These are phyloP conservation scores for Capronia coronata DNA, from an alignment of 2,329 filamentous ascomycete species.

Conservation along the genomic window DNA sequence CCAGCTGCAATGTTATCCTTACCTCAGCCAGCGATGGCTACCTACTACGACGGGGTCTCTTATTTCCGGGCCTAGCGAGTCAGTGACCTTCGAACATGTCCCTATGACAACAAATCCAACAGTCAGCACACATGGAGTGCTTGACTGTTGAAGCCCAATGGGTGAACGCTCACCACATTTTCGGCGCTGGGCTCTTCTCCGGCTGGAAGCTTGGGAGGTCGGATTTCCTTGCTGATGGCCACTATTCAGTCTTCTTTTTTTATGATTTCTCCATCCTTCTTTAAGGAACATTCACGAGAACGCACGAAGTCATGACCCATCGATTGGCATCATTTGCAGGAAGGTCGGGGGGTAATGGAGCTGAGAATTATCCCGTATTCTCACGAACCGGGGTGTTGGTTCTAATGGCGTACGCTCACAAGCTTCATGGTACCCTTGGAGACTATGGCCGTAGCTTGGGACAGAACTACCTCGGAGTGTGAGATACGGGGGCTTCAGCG, in stretches of 20 bases:
- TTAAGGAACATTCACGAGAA: slow-evolving; percentile 20
- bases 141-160: background rate
- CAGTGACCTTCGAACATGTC: slow-evolving; percentile 3
- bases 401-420: slow-evolving; percentile 2
- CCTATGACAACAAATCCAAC: background rate
- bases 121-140: background rate
- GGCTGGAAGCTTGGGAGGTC: background rate
- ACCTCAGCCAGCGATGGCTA: slow-evolving; percentile 12
- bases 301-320: slow-evolving; percentile 22
- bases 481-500: background rate
- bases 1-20: slow-evolving; percentile 13
- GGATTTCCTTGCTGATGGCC: background rate
- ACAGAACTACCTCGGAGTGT: background rate
- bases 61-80: slow-evolving; percentile 18
- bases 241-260: slow-evolving; percentile 12
- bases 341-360: slow-evolving; percentile 1
- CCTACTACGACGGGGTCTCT: slow-evolving; percentile 26
- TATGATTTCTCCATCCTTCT: slow-evolving; percentile 9
- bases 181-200: background rate
- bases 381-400: slow-evolving; percentile 5
- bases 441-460: slow-evolving; percentile 2
- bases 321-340: slow-evolving; percentile 17
- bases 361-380: slow-evolving; percentile 5
- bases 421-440: slow-evolving; percentile 8
- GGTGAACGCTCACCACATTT: background rate